phyloP scores from a whole-genome alignment of 2,329 filamentous ascomycete genomes.

The Pseudogymnoascus pannorum region DNA sequence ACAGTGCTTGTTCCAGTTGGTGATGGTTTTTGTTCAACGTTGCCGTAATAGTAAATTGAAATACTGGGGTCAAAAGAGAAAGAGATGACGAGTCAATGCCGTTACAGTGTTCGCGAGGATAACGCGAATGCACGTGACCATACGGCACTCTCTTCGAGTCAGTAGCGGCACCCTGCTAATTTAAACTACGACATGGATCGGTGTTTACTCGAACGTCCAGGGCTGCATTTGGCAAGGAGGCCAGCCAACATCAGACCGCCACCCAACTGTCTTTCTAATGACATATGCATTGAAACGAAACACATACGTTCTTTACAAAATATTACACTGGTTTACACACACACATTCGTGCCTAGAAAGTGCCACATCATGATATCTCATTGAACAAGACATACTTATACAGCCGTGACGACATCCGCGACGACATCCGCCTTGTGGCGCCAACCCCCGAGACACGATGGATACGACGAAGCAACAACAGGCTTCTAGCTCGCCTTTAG shows the following conservation, averaged over 20 bases:
- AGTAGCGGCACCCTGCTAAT: constrained; percentile 7
- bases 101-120: constrained; percentile 1
- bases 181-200: constrained; percentile 8
- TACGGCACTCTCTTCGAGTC: background rate
- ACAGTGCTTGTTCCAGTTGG: background rate
- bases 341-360: background rate
- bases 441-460: constrained; percentile 1
- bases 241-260: constrained; percentile 6
- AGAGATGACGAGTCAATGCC: constrained; percentile 4
- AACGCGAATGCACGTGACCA: background rate
- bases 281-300: background rate
- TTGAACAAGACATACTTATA: background rate
- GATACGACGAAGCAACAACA: constrained; percentile 2
- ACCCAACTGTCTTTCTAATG: constrained; percentile 4
- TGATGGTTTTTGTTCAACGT: background rate
- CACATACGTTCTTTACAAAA: background rate
- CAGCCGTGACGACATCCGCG: background rate
- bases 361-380: constrained; percentile 1
- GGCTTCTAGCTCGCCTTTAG: background rate
- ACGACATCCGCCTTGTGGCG: background rate
- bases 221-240: constrained; percentile 8
- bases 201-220: constrained; percentile 2
- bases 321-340: background rate
- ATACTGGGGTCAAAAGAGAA: background rate
- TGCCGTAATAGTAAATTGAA: constrained; percentile 3